These are phyloP conservation scores for Gracilariopsis chorda DNA, from an alignment of 23 red algal species.

Conservation along the genomic window DNA sequence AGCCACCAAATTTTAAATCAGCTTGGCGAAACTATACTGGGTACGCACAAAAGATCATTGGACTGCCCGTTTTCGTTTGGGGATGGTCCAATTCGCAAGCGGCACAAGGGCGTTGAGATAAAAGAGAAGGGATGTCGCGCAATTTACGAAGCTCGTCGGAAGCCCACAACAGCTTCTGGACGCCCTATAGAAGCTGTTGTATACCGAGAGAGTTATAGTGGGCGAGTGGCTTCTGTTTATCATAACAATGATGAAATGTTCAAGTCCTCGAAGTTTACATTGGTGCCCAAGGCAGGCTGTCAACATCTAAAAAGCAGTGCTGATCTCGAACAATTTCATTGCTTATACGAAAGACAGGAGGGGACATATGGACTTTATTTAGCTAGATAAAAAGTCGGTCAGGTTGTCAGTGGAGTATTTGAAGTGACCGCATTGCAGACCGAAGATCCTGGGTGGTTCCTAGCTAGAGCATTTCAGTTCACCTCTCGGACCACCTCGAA, in stretches of 20 bases:
- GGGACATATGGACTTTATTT: no score
- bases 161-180: not conserved
- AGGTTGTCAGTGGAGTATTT: no score
- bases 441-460: no score
- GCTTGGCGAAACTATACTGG: not conserved
- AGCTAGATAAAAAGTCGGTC: no score
- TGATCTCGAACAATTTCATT: no score
- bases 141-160: not conserved
- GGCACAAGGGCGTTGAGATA: slow-evolving; percentile 1
- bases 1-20: not conserved
- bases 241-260: not conserved
- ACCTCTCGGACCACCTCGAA: no score
- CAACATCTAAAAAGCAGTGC: not conserved
- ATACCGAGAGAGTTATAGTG: not conserved
- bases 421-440: no score
- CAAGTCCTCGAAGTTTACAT: not conserved
- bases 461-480: no score
- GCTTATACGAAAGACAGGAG: no score
- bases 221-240: not conserved
- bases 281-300: not conserved
- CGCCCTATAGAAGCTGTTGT: not conserved
- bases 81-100: not conserved
- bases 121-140: slow-evolving; percentile 12
- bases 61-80: slow-evolving; percentile 21
- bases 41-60: not conserved